Conservation (phyloP, 345 rosid species). For the Pseudoturritis turrita region DNA sequence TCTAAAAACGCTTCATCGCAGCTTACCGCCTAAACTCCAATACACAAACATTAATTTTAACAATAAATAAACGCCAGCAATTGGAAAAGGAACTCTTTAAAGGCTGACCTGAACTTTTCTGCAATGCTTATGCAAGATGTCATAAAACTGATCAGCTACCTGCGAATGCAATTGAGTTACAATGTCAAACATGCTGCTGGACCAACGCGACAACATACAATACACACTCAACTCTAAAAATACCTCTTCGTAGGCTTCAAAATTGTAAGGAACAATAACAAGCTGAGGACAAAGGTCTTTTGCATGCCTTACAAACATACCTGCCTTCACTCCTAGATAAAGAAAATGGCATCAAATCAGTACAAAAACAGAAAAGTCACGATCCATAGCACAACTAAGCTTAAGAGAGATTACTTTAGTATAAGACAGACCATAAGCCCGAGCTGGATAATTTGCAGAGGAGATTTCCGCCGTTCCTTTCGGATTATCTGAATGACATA, state of each 20-base stretch:
- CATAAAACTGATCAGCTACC: conserved; percentile 94
- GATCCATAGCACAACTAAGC: background rate
- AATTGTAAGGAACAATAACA: conserved; percentile 79
- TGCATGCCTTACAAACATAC: conserved; percentile 93
- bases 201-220: background rate
- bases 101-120: conserved; percentile 68
- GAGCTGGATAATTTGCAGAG: conserved; percentile 94
- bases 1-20: conserved; percentile 98
- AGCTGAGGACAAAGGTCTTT: conserved; percentile 87
- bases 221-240: background rate
- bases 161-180: conserved; percentile 39
- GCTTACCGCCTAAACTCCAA: conserved; percentile 68
- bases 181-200: conserved; percentile 9
- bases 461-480: conserved; percentile 98
- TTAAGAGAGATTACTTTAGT: conserved; percentile 25
- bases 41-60: conserved; percentile 6
- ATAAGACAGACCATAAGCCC: conserved; percentile 66
- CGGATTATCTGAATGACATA: conserved; percentile 85
- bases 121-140: conserved; percentile 81
- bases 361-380: conserved; percentile 5
- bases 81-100: background rate
- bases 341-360: conserved; percentile 1
- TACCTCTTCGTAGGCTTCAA: conserved; percentile 89
- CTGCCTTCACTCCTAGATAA: conserved; percentile 69
- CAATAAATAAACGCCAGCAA: background rate